Conservation (phyloP, 441 rosid species). For the Gossypium trilobum region DNA sequence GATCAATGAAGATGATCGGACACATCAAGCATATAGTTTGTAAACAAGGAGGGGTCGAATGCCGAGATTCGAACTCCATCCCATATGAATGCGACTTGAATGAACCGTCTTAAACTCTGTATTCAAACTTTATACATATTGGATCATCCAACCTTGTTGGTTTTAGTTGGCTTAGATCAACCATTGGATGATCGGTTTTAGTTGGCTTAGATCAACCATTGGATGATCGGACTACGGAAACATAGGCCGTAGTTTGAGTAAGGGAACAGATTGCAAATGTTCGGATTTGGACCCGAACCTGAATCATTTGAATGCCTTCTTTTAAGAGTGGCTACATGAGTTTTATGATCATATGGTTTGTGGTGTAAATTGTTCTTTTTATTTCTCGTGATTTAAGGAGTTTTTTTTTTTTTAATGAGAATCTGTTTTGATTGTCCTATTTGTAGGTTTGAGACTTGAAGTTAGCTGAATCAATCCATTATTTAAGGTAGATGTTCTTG, state of each 20-base stretch:
- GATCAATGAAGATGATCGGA: neutral
- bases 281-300: neutral
- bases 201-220: too few species aligned
- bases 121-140: too few species aligned
- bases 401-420: conserved; percentile 14
- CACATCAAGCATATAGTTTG: neutral
- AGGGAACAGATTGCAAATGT: too few species aligned
- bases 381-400: neutral
- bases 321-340: neutral
- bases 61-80: neutral
- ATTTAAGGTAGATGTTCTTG: conserved; percentile 28
- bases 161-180: too few species aligned
- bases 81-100: too few species aligned
- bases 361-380: neutral
- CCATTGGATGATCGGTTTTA: neutral
- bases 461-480: conserved; percentile 29
- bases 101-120: too few species aligned
- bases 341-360: conserved; percentile 1
- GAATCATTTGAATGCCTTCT: neutral
- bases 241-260: neutral
- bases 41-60: neutral
- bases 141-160: too few species aligned
- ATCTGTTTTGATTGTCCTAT: conserved; percentile 25
- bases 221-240: neutral
- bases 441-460: conserved; percentile 49